phyloP scores from a whole-genome alignment of 2,329 filamentous ascomycete species.

The Aspergillus cejpii region DNA sequence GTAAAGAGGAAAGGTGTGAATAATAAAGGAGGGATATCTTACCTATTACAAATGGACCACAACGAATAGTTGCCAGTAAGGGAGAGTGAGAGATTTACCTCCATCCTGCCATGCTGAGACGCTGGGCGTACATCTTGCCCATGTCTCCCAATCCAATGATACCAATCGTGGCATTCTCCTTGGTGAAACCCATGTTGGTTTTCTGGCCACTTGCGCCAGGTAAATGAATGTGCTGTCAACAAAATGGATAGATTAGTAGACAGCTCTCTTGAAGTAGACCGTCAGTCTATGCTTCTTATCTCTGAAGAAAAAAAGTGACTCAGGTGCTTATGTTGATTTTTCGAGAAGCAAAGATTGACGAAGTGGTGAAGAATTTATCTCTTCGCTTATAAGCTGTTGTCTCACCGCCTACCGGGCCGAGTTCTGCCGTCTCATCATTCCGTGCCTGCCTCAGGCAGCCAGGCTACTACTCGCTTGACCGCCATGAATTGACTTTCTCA shows the following conservation, averaged over 20 bases:
- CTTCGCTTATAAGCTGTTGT: slow-evolving; percentile 13
- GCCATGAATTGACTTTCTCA: not conserved
- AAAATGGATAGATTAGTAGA: not conserved
- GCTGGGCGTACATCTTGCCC: slow-evolving; percentile 95
- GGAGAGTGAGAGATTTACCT: slow-evolving; percentile 48
- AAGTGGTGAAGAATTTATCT: slow-evolving; percentile 20
- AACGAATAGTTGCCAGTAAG: slow-evolving; percentile 3
- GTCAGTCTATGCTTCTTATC: not conserved
- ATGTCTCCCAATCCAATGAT: slow-evolving; percentile 99
- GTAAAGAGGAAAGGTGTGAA: slow-evolving; percentile 8
- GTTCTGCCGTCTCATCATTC: slow-evolving; percentile 7
- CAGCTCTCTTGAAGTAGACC: not conserved
- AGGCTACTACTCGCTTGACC: slow-evolving; percentile 27
- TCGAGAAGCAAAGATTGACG: not conserved
- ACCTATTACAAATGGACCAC: slow-evolving; percentile 25
- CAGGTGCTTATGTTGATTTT: not conserved
- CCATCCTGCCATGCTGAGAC: slow-evolving; percentile 87
- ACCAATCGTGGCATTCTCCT: slow-evolving; percentile 71
- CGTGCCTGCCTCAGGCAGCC: slow-evolving; percentile 14
- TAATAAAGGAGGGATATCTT: slow-evolving; percentile 15
- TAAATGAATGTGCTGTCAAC: not conserved
- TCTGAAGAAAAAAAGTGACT: not conserved
- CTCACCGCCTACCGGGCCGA: slow-evolving; percentile 30
- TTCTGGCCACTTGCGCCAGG: not conserved
- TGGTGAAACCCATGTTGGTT: slow-evolving; percentile 32